phyloP scores from a whole-genome alignment of 23 red algal species.

The Gracilaria vermiculophylla region DNA sequence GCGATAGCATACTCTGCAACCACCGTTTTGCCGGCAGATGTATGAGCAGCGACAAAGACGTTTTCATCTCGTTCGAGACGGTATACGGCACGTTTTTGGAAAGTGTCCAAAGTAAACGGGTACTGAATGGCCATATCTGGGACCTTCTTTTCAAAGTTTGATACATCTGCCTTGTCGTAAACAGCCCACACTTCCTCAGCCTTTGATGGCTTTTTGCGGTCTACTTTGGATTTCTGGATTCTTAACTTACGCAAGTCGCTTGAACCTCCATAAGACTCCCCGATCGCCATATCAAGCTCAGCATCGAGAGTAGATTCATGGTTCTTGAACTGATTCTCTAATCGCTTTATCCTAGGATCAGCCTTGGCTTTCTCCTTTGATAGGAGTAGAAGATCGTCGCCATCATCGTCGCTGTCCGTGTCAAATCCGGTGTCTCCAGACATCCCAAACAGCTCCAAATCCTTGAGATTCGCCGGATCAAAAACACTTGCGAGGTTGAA shows the following conservation, averaged over 20 bases:
- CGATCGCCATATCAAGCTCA: slow-evolving; percentile 52
- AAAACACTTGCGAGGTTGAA: slow-evolving; percentile 55
- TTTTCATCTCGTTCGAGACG: slow-evolving; percentile 89
- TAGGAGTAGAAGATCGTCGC: slow-evolving; percentile 18
- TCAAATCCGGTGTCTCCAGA: background rate
- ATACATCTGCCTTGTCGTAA: slow-evolving; percentile 66
- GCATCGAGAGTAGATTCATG: slow-evolving; percentile 14
- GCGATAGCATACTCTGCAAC: slow-evolving; percentile 95
- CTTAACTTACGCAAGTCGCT: background rate
- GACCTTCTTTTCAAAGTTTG: slow-evolving; percentile 68
- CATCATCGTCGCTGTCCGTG: slow-evolving; percentile 26
- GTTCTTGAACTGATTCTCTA: background rate
- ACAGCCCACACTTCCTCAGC: slow-evolving; percentile 60
- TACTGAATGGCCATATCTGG: slow-evolving; percentile 75
- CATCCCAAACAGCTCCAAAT: slow-evolving; percentile 59
- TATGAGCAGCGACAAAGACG: slow-evolving; percentile 96
- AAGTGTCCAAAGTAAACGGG: slow-evolving; percentile 83
- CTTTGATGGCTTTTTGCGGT: background rate
- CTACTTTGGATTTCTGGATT: slow-evolving; percentile 9
- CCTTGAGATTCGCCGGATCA: slow-evolving; percentile 45
- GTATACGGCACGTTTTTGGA: slow-evolving; percentile 88
- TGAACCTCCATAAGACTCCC: slow-evolving; percentile 1
- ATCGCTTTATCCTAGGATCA: slow-evolving; percentile 1
- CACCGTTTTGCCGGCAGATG: slow-evolving; percentile 92
- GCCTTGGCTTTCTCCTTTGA: background rate